Evolutionary conservation across 169 alveolate genomes (phyloP).

Genomic region (Plasmodium gallinaceum): DNA sequence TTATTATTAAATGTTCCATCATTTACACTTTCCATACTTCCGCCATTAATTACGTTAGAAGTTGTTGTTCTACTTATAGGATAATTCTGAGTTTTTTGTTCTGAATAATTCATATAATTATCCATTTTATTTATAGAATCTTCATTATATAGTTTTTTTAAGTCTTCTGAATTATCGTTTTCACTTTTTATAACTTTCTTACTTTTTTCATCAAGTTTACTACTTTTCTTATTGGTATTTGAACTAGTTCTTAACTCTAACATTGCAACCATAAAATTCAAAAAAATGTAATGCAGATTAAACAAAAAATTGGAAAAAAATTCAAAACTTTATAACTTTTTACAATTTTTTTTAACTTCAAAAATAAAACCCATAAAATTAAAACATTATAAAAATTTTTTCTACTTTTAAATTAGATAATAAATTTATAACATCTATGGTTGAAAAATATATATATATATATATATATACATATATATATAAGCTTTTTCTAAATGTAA

Average conservation of each 20-base stretch:
- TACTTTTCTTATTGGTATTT: conserved; percentile 10
- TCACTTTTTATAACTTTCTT: conserved; percentile 5
- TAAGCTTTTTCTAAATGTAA: not conserved
- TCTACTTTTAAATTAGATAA: too few relatives aligned
- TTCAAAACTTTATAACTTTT: not conserved
- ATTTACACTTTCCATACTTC: conserved; percentile 62
- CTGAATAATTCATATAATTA: conserved; percentile 30
- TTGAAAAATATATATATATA: not conserved
- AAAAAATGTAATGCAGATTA: not conserved
- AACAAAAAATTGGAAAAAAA: not conserved
- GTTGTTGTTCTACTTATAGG: conserved; percentile 74
- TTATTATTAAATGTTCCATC: conserved; percentile 25
- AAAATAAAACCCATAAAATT: not conserved
- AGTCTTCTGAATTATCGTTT: not conserved
- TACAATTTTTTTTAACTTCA: too few relatives aligned
- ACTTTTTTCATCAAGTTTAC: conserved; percentile 17
- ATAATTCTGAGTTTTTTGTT: conserved; percentile 28
- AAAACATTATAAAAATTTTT: not conserved
- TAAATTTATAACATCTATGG: too few relatives aligned
- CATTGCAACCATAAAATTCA: conserved; percentile 4
- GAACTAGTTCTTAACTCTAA: conserved; percentile 33
- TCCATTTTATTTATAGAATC: conserved; percentile 33
- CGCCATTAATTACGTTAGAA: conserved; percentile 34
- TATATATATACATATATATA: not conserved
- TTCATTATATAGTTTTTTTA: conserved; percentile 32